Conservation (phyloP, 2,329 filamentous ascomycete species). For the Sodiomyces alkalinus region DNA sequence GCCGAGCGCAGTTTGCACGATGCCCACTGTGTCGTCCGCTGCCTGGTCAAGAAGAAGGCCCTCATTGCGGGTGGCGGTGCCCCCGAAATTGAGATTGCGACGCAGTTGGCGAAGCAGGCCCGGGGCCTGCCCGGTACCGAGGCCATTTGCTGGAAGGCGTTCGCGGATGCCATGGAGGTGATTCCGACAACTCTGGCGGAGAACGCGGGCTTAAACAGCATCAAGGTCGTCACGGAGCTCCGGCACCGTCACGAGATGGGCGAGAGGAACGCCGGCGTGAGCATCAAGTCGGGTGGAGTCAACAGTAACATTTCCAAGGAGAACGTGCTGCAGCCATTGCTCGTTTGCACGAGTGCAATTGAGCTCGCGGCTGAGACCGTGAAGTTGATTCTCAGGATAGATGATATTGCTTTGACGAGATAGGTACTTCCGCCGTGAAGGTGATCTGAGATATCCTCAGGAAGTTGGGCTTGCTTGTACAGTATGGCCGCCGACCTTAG, state of each 20-base stretch:
- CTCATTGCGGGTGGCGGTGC: constrained; percentile 93
- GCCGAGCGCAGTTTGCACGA: constrained; percentile 95
- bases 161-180: constrained; percentile 93
- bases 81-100: constrained; percentile 90
- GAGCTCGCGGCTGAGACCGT: constrained; percentile 96
- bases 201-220: constrained; percentile 94
- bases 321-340: constrained; percentile 87
- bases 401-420: constrained; percentile 49
- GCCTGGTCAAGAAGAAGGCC: constrained; percentile 98
- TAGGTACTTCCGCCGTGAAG: constrained; percentile 24
- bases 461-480: too few species aligned
- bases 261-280: constrained; percentile 91
- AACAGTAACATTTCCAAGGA: constrained; percentile 95
- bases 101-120: constrained; percentile 67
- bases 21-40: constrained; percentile 92
- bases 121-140: constrained; percentile 81
- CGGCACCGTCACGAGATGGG: constrained; percentile 88
- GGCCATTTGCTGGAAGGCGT: constrained; percentile 97
- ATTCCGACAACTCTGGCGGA: constrained; percentile 93
- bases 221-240: constrained; percentile 95
- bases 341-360: constrained; percentile 95
- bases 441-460: constrained; percentile 1
- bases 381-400: constrained; percentile 72
- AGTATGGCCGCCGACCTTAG: too few species aligned
- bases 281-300: constrained; percentile 94